Evolutionary conservation across 164 flowering plant species (phyloP), one percentile per base, ranked within the genome.

Genomic region (Annona cherimola): DNA sequence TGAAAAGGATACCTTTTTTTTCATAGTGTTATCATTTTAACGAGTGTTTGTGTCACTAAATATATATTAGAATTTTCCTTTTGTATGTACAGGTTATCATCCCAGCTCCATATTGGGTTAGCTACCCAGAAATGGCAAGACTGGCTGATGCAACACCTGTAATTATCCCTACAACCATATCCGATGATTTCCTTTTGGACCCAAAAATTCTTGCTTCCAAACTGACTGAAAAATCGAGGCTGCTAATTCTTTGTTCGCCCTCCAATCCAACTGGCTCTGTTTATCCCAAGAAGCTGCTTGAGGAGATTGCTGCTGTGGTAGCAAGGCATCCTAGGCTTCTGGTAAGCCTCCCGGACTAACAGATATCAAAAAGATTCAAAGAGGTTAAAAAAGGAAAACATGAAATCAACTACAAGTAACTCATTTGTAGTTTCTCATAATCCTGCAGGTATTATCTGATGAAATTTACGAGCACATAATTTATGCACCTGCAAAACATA

Each of bases 201-300:
- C 93, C 96, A 60, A 86, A 89, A 75, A 83, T 83, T 43, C 90
- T 95, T 16, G 89, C 86, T 68, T 88, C 97, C 60, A 88, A 82
- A 77, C 73, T 95, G 66, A 93, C 57, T 71, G 97, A 91, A 62
- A 95, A 89, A 77, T 95, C 99, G 65, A 89, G 99, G 81, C 62
- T 95, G 73, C 76, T 95, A 69, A 91, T 95, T 81, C 89, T 95
- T 41, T 90, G 98, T 77, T 89, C 98, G 64, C 99, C 98, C 54
- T 91, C 98, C 42, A 95, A 93, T 83, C 99, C 99, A 42, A 93
- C 99, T 59, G 99, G 99, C 63, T 90, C 98, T 64, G 94, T 95
- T 76, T 90, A 88, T 73, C 98, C 99, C 18, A 86, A 78, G 81
- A 74, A 86, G 76, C 67, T 89, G 76, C 93, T 95, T 44, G 89